phyloP scores from a whole-genome alignment of 2,329 filamentous ascomycete species.

The Cladobotryum mycophilum region DNA sequence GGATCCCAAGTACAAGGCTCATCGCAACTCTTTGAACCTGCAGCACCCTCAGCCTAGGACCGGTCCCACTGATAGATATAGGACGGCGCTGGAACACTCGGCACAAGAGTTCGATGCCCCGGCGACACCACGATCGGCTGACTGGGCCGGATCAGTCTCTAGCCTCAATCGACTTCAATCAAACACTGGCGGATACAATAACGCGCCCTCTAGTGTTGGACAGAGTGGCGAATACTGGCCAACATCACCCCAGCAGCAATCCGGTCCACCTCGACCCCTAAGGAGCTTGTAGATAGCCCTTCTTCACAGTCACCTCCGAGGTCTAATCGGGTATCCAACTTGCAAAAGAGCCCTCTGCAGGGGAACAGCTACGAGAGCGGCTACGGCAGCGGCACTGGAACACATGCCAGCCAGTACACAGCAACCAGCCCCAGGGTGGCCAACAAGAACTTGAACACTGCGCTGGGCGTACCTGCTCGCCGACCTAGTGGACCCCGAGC shows the following conservation, averaged over 20 bases:
- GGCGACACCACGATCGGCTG: constrained; percentile 53
- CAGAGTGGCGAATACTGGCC: constrained; percentile 39
- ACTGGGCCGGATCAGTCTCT: constrained; percentile 57
- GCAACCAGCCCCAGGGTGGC: constrained; percentile 51
- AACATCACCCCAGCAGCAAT: constrained; percentile 35
- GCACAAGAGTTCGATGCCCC: constrained; percentile 61
- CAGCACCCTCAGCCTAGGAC: constrained; percentile 73
- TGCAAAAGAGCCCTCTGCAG: constrained; percentile 51
- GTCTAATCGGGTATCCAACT: constrained; percentile 42
- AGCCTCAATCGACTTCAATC: constrained; percentile 49
- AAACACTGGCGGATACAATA: constrained; percentile 43
- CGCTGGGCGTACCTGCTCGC: constrained; percentile 45
- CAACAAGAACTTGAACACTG: constrained; percentile 51
- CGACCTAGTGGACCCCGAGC: constrained; percentile 53
- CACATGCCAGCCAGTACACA: constrained; percentile 44
- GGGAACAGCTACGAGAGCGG: constrained; percentile 50
- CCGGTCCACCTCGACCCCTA: constrained; percentile 54
- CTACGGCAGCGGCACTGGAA: constrained; percentile 43
- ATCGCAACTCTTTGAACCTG: constrained; percentile 73
- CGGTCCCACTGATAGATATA: constrained; percentile 67
- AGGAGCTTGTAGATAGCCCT: constrained; percentile 49
- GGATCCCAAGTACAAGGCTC: constrained; percentile 75
- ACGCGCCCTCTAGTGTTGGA: constrained; percentile 29
- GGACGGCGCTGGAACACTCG: constrained; percentile 65
- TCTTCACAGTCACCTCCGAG: constrained; percentile 40